Base-by-base conservation (phyloP, 768 basidiomycete species). In the Ramaria rubella region DNA sequence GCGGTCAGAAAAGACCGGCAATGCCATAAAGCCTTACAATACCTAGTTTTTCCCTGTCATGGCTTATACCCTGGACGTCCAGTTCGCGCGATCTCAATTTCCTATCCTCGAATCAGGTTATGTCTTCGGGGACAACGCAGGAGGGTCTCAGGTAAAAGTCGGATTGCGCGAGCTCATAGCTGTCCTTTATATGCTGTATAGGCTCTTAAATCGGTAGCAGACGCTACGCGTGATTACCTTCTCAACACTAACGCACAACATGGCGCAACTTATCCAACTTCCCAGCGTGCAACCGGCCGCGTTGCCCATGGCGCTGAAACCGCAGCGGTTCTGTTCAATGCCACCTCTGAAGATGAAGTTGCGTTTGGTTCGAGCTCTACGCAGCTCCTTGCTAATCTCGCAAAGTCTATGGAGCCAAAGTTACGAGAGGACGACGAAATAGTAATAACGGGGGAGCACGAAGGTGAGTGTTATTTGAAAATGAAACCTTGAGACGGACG, bases 401-500 rank as follows among this genome's bases (percentile, higher is more conserved):
- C 86, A 0, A 71, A 85, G 4, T 79, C 81, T 0, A 63, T 90
- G 55, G 85, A 86, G 31, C 63, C 60, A 0, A 76, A 76, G 51
- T 73, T 90, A 26, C 64, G 75, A 33, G 58, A 70, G 1, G 85
- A 79, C 3, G 88, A 90, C 57, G 88, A 90, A 67, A 81, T 90
- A 55, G 81, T 92, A 53, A 65, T 90, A n/a, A 86, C 85, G 0
- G 80, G 79, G 1, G 89, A 90, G 64, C 89, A 92, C 60, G 88
- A 92, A 75, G 81, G 86, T 88, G 36, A 26, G 71, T 57, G 3
- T 17, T 43, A 12, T 27, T 11, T 15, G 44, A 21, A 4, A 3
- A 45, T 9, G 11, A 45, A 3, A n/a, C 11, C 11, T 38, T 38
- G 36, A 11, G n/a, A n/a, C 36, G 36, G 11, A n/a, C 36, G n/a